Conservation (phyloP, 257 asterid genomes). For the Solanum pimpinellifolium region DNA sequence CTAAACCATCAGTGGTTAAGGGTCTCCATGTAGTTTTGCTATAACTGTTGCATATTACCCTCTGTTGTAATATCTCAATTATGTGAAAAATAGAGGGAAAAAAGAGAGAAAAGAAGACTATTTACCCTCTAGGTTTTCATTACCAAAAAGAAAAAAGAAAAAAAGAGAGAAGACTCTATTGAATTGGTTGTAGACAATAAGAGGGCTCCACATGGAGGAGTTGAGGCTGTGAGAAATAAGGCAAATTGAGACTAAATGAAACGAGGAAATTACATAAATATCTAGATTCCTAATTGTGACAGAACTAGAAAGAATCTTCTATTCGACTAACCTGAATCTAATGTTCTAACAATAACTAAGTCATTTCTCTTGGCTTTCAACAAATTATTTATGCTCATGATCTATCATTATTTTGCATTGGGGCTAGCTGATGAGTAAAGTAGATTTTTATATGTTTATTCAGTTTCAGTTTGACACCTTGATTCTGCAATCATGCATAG, state of each 20-base stretch:
- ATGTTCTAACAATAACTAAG: neutral
- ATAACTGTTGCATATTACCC: neutral
- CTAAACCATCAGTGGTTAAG: neutral
- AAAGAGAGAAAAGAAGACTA: neutral
- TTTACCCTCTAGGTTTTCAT: neutral
- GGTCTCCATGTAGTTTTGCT: neutral
- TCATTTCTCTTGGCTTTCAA: neutral
- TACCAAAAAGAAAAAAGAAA: neutral
- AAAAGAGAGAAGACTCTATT: neutral
- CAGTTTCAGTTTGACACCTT: slow-evolving; percentile 5
- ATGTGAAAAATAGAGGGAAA: neutral
- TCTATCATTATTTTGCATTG: neutral
- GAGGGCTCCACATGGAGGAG: neutral
- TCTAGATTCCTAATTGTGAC: neutral
- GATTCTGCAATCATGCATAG: slow-evolving; percentile 25
- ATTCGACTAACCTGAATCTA: neutral
- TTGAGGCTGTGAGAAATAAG: neutral
- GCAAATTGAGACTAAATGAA: neutral
- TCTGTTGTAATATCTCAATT: neutral
- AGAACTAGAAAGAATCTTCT: neutral
- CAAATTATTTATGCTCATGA: neutral
- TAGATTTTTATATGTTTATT: neutral
- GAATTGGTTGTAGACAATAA: neutral
- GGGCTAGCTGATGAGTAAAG: neutral
- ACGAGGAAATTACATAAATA: neutral